Evolutionary conservation across 352 stramenopile genomes (phyloP), one percentile per base, ranked within the genome.

Genomic region (Globisporangium echinulatum): DNA sequence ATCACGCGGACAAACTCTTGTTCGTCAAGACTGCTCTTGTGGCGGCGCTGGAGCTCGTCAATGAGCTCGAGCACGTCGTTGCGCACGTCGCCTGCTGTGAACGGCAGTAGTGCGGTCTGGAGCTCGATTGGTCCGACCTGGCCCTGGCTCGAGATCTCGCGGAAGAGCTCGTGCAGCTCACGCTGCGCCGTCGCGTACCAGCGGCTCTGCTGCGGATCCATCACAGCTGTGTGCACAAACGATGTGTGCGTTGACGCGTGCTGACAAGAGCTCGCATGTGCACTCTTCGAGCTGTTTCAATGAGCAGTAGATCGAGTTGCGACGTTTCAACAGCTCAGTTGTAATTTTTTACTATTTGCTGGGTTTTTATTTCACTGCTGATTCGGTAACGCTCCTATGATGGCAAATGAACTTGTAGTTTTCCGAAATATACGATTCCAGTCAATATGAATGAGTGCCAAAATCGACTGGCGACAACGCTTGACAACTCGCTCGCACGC

Each of bases 121-220:
- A 88, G 61, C 60, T 86, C 79, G 0, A 43, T 38, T 1, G 67
- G 51, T 14, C 70, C 69, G 8, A 87, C 76, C 39, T 69, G 74
- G 2, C 79, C 79, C 49, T 85, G 69, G 59, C 52, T 65, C 40
- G 75, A 74, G 5, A 88, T 69, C 54, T 85, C 75, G 4, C 70
- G 68, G 62, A 88, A 88, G 15, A 88, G 59, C 54, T 85, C 79
- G 3, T 74, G 72, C 4, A 88, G 68, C 53, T 87, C 75, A 37
- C 62, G 62, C 56, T 87, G 79, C 13, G 76, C 79, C 55, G 67
- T 70, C 15, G 67, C 59, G 63, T 75, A 86, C 57, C 66, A 75
- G 10, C 61, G 56, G 10, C 53, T 68, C 49, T 85, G 75, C 36
- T 69, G 60, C 37, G 74, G 78, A 56, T 88, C 78, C 78, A 88